Evolutionary conservation across 2,329 filamentous ascomycete species (phyloP), one percentile per base, ranked within the genome.

Genomic region (Arthrobotrys conoides): DNA sequence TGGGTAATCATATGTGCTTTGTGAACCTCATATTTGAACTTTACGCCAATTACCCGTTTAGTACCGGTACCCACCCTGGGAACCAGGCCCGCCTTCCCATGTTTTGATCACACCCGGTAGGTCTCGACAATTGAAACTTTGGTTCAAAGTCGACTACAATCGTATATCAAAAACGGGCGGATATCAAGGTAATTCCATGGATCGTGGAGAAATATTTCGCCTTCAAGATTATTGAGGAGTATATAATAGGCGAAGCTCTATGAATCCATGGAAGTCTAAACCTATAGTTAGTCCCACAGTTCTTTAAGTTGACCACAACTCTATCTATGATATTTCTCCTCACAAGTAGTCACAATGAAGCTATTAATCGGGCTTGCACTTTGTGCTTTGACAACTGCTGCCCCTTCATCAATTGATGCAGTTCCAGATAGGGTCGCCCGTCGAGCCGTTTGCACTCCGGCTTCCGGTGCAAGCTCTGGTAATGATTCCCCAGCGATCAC

Each of bases 401-500:
- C 53, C 18, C 61, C 70, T 22, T 73, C 69, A 9, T 46, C 69
- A 30, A 20, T 66, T 2, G 69, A 72, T 10, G 36, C 55, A 9
- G 24, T 27, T 12, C 65, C 48, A 12, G 57, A 76, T 12, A 55
- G 36, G 20, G 55, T 76, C 18, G 65, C 38, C 41, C 76, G 76
- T 38, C 82, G 83, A 5, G 82, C 82, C 14, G 80, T 82, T 30
- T 86, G 84, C 71, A 85, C 83, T 0, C 72, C 72, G 1, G 57
- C 72, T 8, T 55, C 72, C 16, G 83, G 83, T 27, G 82, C 81
- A 5, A 76, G 82, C 1, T 83, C 82, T 0, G 83, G 80, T 0
- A 86, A 87, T 61, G 86, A 87, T 73, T 83, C 84, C 0, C 86
- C 86, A 0, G 85, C 85, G 1, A 87, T 87, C 53, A 80, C 82